Evolutionary conservation across 2,329 filamentous ascomycete genomes (phyloP), one percentile per base, ranked within the genome.

Genomic region (Neopestalotiopsis sp.): DNA sequence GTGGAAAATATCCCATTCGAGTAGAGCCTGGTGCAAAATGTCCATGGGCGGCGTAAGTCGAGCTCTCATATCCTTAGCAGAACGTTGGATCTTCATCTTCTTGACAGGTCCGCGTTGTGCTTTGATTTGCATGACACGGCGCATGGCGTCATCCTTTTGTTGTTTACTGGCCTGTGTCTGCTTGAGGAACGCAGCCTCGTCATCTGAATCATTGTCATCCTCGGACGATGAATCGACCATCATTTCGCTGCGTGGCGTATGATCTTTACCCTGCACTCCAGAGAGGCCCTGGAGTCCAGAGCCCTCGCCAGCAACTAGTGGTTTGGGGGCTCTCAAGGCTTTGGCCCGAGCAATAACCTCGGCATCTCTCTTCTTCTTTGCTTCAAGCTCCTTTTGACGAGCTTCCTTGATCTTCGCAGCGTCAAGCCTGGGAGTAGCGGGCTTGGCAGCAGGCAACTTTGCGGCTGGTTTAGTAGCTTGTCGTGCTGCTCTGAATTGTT

Each of bases 1-100:
- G 76, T 97, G 93, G 79, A 98, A 99, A 73, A 97, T 97, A 73
- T 99, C 93, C 96, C 96, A 99, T 68, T 92, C 89, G 3, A 99
- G 88, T 65, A 99, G 94, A 20, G 91, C 91, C 74, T 92, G 91
- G 78, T 98, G 96, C 38, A 99, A 83, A 17, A 89, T 86, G 49
- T 94, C 92, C 81, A 99, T 92, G 73, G 97, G 94, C 7, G 97
- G 96, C 40, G 95, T 92, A 70, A 99, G 86, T 71, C 96, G 92
- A 72, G 96, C 95, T 74, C 95, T 92, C 90, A 98, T 95, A 81
- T 99, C 96, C 80, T 97, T 97, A 61, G 92, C 90, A 17, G 94
- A 95, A 64, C 95, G 90, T 71, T 91, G 86, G 65, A 94, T 89
- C 78, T 94, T 93, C 73, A 89, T 84, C 82, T 98, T 97, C 81